Evolutionary conservation across 108 stramenopile species (phyloP).

Genomic region (Cyclotella kingstonii): DNA sequence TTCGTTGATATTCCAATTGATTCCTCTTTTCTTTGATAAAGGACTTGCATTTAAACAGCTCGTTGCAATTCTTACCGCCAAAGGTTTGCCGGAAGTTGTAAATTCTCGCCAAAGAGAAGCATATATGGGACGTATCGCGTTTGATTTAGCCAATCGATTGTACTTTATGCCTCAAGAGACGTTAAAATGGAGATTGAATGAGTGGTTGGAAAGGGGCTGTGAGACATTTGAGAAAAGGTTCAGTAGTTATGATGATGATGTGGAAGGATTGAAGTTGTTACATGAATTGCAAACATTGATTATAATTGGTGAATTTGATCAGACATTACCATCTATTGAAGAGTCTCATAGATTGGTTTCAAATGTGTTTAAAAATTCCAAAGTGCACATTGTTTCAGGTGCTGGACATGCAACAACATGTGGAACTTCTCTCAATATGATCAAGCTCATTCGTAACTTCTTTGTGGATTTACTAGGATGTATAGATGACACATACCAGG

Average conservation of each 20-base stretch:
- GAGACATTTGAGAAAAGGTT: slow-evolving; percentile 34
- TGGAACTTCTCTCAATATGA: slow-evolving; percentile 71
- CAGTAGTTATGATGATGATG: slow-evolving; percentile 4
- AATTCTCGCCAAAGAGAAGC: slow-evolving; percentile 73
- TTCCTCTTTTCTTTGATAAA: slow-evolving; percentile 78
- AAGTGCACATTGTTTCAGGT: slow-evolving; percentile 67
- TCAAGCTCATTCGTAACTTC: slow-evolving; percentile 53
- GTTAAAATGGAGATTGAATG: slow-evolving; percentile 66
- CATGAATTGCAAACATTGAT: slow-evolving; percentile 58
- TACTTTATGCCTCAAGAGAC: slow-evolving; percentile 77
- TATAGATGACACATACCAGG: slow-evolving; percentile 6
- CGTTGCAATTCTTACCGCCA: slow-evolving; percentile 59
- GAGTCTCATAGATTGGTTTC: slow-evolving; percentile 70
- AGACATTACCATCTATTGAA: slow-evolving; percentile 68
- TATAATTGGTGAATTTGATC: slow-evolving; percentile 80
- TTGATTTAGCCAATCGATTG: slow-evolving; percentile 58
- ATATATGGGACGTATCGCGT: slow-evolving; percentile 84
- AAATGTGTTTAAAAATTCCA: slow-evolving; percentile 32
- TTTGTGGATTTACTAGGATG: slow-evolving; percentile 48
- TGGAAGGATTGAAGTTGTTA: slow-evolving; percentile 6
- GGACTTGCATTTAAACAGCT: slow-evolving; percentile 61
- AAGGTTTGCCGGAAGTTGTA: slow-evolving; percentile 76
- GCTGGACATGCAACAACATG: slow-evolving; percentile 87
- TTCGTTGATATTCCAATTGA: slow-evolving; percentile 46
- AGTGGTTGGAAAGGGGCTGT: slow-evolving; percentile 73